Evolutionary conservation across 2,329 filamentous ascomycete genomes (phyloP).

Genomic region (Fusarium sp.): DNA sequence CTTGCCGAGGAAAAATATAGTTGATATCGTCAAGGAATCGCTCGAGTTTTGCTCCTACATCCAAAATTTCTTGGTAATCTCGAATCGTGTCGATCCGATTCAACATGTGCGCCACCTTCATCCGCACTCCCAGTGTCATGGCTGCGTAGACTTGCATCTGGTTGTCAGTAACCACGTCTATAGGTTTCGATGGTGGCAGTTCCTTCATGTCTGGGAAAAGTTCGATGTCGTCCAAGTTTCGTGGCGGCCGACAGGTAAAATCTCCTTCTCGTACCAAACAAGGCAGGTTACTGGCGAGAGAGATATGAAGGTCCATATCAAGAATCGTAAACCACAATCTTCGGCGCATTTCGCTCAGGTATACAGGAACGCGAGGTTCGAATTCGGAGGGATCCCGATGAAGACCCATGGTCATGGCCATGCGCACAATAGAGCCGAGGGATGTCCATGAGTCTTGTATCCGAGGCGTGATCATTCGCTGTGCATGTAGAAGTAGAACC

Average conservation of each 20-base stretch:
- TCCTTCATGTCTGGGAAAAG: conserved; percentile 64
- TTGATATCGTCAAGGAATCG: conserved; percentile 69
- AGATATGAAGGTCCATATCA: conserved; percentile 70
- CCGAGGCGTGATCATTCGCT: conserved; percentile 66
- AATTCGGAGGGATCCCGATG: conserved; percentile 71
- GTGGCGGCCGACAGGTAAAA: conserved; percentile 67
- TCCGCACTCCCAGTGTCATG: conserved; percentile 64
- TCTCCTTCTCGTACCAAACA: conserved; percentile 67
- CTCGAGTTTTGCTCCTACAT: conserved; percentile 68
- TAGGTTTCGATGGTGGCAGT: conserved; percentile 64
- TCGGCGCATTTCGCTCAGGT: conserved; percentile 68
- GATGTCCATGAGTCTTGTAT: conserved; percentile 69
- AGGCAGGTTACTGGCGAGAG: conserved; percentile 67
- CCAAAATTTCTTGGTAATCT: conserved; percentile 69
- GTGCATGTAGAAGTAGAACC: conserved; percentile 67
- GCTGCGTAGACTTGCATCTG: conserved; percentile 70
- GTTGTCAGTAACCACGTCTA: conserved; percentile 67
- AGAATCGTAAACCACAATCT: conserved; percentile 70
- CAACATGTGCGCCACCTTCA: conserved; percentile 66
- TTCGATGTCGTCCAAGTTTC: conserved; percentile 68
- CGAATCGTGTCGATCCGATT: conserved; percentile 66
- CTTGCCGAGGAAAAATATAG: conserved; percentile 65
- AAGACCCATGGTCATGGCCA: conserved; percentile 73
- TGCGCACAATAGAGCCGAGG: conserved; percentile 68
- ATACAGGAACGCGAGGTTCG: conserved; percentile 63